phyloP scores from a whole-genome alignment of 1,284 basidiomycete genomes.

The Ceratobasidium sp. region DNA sequence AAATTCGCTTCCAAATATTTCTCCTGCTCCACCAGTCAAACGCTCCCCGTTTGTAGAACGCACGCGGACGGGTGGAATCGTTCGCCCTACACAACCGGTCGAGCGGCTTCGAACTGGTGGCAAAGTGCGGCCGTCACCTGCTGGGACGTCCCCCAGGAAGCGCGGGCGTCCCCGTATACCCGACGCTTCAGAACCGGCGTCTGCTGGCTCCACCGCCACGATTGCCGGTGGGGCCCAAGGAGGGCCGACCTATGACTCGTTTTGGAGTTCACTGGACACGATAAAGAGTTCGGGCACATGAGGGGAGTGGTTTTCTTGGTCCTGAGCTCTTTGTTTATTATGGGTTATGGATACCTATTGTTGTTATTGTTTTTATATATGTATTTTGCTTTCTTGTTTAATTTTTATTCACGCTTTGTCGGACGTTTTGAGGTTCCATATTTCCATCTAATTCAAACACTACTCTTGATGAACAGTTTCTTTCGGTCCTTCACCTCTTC shows the following conservation, averaged over 20 bases:
- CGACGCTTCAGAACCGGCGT: background rate
- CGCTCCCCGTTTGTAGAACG: constrained; percentile 36
- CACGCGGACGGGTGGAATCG: constrained; percentile 37
- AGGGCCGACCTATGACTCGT: constrained; percentile 38
- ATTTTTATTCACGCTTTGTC: constrained; percentile 19
- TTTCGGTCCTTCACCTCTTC: background rate
- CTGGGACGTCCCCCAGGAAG: constrained; percentile 36
- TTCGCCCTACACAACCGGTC: constrained; percentile 17
- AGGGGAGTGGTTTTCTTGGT: background rate
- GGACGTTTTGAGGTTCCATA: background rate
- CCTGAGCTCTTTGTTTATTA: constrained; percentile 5
- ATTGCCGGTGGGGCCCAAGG: background rate
- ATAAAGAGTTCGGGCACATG: constrained; percentile 12
- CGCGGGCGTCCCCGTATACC: constrained; percentile 39
- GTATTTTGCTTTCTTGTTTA: constrained; percentile 12
- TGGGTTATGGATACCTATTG: constrained; percentile 20
- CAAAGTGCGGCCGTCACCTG: constrained; percentile 17
- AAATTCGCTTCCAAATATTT: background rate
- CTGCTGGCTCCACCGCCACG: background rate
- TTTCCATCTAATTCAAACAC: constrained; percentile 13
- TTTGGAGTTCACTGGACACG: constrained; percentile 31
- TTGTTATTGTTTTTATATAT: background rate
- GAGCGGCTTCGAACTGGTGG: constrained; percentile 41
- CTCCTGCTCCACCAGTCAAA: background rate
- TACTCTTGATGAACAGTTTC: constrained; percentile 1